Evolutionary conservation across 2,329 filamentous ascomycete species (phyloP).

Genomic region (Trichoderma atrobrunneum): DNA sequence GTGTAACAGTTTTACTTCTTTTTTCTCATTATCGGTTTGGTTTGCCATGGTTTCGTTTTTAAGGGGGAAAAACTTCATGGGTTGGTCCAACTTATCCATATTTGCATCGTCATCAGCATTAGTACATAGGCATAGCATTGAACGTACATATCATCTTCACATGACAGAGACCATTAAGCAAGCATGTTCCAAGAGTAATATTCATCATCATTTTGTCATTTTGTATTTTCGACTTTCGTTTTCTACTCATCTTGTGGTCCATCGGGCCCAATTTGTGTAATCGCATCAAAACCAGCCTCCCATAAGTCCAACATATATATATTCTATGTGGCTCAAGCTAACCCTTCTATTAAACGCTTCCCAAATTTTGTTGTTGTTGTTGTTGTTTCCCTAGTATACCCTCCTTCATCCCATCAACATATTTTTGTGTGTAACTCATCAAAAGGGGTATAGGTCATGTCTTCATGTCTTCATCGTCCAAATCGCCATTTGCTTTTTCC

Average conservation of each 20-base stretch:
- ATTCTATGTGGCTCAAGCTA: not conserved
- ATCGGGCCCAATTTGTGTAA: not conserved
- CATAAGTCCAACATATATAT: not conserved
- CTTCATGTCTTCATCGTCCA: slow-evolving; percentile 21
- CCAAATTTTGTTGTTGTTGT: not conserved
- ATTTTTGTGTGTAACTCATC: slow-evolving; percentile 8
- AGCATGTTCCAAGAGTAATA: not conserved
- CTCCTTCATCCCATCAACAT: slow-evolving; percentile 4
- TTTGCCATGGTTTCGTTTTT: not conserved
- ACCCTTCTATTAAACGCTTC: slow-evolving; percentile 16
- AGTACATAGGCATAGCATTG: not conserved
- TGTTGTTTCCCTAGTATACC: not conserved
- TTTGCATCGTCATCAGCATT: not conserved
- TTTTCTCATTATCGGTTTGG: not conserved
- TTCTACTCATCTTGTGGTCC: not conserved
- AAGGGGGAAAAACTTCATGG: not conserved
- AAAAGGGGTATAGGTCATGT: slow-evolving; percentile 20
- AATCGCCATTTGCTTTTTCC: not conserved
- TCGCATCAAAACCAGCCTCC: not conserved
- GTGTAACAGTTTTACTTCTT: not conserved
- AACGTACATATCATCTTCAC: not conserved
- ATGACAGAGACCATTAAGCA: not conserved
- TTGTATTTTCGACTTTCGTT: not conserved
- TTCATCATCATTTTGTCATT: not conserved
- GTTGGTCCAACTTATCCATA: not conserved